Conservation (phyloP, 805 yeast species). For the Sugiyamaella valdiviana region DNA sequence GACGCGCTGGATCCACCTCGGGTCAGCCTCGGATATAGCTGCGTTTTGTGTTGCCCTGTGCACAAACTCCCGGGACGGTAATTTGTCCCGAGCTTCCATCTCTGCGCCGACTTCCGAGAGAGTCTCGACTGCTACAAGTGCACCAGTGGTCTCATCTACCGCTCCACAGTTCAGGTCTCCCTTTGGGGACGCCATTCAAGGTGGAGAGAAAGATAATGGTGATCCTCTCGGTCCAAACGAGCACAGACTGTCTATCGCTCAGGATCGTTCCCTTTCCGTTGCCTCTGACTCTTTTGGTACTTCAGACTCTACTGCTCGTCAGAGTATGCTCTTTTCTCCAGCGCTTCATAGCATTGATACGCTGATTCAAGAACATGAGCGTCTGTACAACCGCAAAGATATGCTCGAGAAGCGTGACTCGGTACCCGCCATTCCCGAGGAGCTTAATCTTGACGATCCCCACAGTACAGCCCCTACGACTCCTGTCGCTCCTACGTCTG, state of each 20-base stretch:
- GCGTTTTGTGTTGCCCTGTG: conserved; percentile 27
- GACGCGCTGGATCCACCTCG: conserved; percentile 28
- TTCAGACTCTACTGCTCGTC: neutral
- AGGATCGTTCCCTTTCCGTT: neutral
- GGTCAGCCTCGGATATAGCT: conserved; percentile 35
- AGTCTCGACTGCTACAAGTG: neutral
- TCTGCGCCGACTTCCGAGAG: neutral
- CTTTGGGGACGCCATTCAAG: conserved; percentile 6
- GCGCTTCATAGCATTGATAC: conserved; percentile 8
- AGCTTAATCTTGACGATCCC: conserved; percentile 9
- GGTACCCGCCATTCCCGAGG: conserved; percentile 13
- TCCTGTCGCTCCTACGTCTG: neutral
- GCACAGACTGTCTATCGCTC: neutral
- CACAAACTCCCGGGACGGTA: neutral
- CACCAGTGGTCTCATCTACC: neutral
- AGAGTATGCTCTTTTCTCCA: conserved; percentile 7
- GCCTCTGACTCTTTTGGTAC: neutral
- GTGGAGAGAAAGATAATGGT: neutral
- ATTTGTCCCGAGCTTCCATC: neutral
- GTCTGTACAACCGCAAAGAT: conserved; percentile 9
- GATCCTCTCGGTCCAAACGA: neutral
- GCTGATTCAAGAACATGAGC: conserved; percentile 14
- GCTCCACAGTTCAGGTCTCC: conserved; percentile 8
- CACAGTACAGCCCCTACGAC: neutral
- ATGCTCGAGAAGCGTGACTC: conserved; percentile 7